Percentiles rank a stretch among this genome's conserved stretches.
Evolutionary conservation across 495 filamentous ascomycete species (phyloP).

Genomic region (Aspergillus biplanus): DNA sequence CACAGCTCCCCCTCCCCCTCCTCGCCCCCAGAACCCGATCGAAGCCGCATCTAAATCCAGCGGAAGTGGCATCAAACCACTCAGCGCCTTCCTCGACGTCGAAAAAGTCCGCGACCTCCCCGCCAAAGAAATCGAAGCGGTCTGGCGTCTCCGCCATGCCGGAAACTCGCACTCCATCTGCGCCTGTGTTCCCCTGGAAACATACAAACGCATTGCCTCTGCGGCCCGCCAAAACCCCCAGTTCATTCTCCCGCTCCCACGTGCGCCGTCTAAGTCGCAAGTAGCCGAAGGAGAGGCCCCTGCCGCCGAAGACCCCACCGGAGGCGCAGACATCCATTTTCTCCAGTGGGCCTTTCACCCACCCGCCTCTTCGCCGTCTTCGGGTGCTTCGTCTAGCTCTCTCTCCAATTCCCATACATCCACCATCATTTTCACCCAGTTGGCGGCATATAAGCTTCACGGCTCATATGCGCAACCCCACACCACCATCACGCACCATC

Average conservation of each 20-base stretch:
- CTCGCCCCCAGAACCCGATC: slow-evolving; percentile 36
- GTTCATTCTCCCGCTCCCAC: slow-evolving; percentile 90
- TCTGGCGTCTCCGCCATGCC: slow-evolving; percentile 92
- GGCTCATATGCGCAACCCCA: slow-evolving; percentile 90
- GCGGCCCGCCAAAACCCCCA: slow-evolving; percentile 76
- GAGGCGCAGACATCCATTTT: slow-evolving; percentile 51
- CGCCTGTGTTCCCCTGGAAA: slow-evolving; percentile 73
- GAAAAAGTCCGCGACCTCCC: slow-evolving; percentile 74
- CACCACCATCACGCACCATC: slow-evolving; percentile 89
- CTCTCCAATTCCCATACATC: slow-evolving; percentile 59
- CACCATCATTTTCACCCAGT: slow-evolving; percentile 88
- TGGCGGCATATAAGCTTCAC: slow-evolving; percentile 88
- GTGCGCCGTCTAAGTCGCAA: slow-evolving; percentile 37
- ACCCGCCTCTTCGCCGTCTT: slow-evolving; percentile 76
- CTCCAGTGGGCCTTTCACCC: slow-evolving; percentile 77
- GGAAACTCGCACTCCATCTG: slow-evolving; percentile 70
- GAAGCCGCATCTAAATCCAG: slow-evolving; percentile 40
- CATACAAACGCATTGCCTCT: slow-evolving; percentile 67
- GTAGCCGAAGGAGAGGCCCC: slow-evolving; percentile 26
- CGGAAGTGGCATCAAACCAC: slow-evolving; percentile 73
- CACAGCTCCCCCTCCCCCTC: slow-evolving; percentile 29
- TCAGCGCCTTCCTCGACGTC: slow-evolving; percentile 82
- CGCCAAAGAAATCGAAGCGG: slow-evolving; percentile 76
- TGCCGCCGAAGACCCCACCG: slow-evolving; percentile 30
- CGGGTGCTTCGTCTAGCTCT: slow-evolving; percentile 60